Base-by-base conservation (phyloP, 441 rosid species). In the Syzygium malaccense region DNA sequence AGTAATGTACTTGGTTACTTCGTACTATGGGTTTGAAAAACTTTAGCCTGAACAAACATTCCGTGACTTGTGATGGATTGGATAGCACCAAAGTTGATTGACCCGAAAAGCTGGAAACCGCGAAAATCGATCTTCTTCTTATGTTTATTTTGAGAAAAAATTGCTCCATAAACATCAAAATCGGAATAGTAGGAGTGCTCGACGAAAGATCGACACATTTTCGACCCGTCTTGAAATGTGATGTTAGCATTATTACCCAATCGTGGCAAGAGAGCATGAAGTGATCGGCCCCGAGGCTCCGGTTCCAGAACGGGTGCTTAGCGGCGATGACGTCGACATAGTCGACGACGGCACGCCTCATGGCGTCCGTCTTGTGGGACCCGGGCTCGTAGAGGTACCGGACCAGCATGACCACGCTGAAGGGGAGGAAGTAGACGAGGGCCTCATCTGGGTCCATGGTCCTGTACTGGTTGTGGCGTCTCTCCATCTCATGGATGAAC, bases 251-350 rank as follows among this genome's bases (percentile, higher is more conserved):
- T 60, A 91, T 55, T 90, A 95, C 97, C 96, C 97, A 95, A 86
- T 95, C 97, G 86, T 95, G 95, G 90, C 96, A 95, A 68, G 96
- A 91, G 26, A 95, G 90, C 95, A 95, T 93, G 90, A 93, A 90
- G 88, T 95, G 97, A 86, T 95, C 96, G 25, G 93, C 92, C 12
- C 96, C 96, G 4, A 91, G 92, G 89, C 95, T 95, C 48, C 93
- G 91, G 87, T 95, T 95, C 96, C 97, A 93, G 86, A 89, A 95
- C 20, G 93, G 93, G 90, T 95, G 89, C 84, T 88, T 93, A 4
- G 84, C 87, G 17, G 95, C 87, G 33, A 94, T 86, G 78, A 92
- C 55, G 13, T 86, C 71, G 51, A 94, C 71, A 88, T 95, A 95
- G 84, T 95, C 97, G 4, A 87, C 91, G 25, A 94, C 89, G 4